These are phyloP conservation scores for Pholiota conissans DNA, from an alignment of 768 basidiomycete species.

Conservation along the genomic window DNA sequence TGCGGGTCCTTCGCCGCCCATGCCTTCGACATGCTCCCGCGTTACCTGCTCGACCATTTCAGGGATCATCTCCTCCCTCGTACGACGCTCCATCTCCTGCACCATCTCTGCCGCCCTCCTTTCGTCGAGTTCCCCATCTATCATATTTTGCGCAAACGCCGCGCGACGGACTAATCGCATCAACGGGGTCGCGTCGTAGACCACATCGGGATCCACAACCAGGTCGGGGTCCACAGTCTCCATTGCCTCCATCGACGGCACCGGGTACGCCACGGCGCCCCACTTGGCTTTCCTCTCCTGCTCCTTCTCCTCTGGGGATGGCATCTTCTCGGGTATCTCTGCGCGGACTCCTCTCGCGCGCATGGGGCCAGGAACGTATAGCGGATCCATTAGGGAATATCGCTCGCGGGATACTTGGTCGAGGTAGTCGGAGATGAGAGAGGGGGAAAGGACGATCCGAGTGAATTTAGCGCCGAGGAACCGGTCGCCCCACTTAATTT, in stretches of 20 bases:
- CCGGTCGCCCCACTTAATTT: constrained; percentile 25
- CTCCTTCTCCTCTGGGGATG: background rate
- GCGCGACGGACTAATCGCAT: constrained; percentile 21
- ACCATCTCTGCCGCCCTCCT: background rate
- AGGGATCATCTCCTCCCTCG: background rate
- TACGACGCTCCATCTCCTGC: background rate
- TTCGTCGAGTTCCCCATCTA: background rate
- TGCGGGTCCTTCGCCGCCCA: no score
- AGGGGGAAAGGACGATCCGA: constrained; percentile 6
- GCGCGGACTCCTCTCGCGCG: background rate
- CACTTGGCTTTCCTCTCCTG: background rate
- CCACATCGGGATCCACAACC: constrained; percentile 7
- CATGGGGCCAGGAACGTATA: background rate
- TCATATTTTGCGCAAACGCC: background rate
- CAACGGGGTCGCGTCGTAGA: constrained; percentile 17
- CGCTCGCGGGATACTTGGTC: constrained; percentile 3
- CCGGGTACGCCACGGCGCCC: background rate
- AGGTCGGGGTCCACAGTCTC: constrained; percentile 12
- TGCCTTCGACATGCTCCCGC: no score
- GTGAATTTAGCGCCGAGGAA: constrained; percentile 21
- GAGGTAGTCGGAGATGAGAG: constrained; percentile 11
- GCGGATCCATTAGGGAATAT: constrained; percentile 8
- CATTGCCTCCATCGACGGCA: constrained; percentile 19
- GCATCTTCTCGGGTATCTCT: background rate
- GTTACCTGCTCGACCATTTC: no score